Evolutionary conservation across 1,284 basidiomycete genomes (phyloP).

Genomic region (Fereydounia khargensis): DNA sequence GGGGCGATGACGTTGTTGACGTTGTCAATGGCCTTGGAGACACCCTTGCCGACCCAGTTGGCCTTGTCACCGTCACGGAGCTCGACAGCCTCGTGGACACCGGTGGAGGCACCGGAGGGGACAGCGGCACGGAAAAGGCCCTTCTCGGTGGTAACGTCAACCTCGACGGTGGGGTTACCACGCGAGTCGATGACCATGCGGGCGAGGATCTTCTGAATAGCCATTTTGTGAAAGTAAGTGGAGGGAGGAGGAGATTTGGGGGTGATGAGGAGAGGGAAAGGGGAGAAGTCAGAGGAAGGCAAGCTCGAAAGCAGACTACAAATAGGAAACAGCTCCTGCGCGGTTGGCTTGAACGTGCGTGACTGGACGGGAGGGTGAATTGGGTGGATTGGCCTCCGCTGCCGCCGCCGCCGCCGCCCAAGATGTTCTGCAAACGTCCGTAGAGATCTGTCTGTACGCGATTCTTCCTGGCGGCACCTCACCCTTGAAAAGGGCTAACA

Average conservation of each 20-base stretch:
- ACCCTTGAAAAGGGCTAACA: too few relatives aligned
- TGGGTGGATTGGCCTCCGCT: too few relatives aligned
- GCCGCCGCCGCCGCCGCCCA: too few relatives aligned
- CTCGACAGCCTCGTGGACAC: conserved; percentile 97
- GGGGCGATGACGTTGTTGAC: conserved; percentile 91
- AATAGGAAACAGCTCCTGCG: too few relatives aligned
- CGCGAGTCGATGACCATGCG: conserved; percentile 55
- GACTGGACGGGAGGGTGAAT: too few relatives aligned
- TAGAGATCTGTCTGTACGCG: too few relatives aligned
- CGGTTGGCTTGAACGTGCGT: too few relatives aligned
- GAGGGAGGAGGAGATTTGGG: not conserved
- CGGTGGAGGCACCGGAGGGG: conserved; percentile 96
- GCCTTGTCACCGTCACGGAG: conserved; percentile 94
- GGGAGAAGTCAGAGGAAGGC: too few relatives aligned
- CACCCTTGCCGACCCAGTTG: conserved; percentile 86
- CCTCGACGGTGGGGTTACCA: conserved; percentile 58
- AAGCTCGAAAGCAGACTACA: too few relatives aligned
- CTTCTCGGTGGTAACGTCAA: conserved; percentile 55
- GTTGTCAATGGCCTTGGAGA: conserved; percentile 88
- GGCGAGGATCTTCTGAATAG: conserved; percentile 47
- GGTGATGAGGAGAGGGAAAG: conserved; percentile 2
- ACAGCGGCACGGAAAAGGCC: conserved; percentile 93
- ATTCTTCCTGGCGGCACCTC: too few relatives aligned
- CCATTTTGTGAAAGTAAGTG: conserved; percentile 27
- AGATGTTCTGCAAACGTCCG: too few relatives aligned